Evolutionary conservation across 1,284 basidiomycete species (phyloP).

Genomic region (Tranzscheliella williamsii): DNA sequence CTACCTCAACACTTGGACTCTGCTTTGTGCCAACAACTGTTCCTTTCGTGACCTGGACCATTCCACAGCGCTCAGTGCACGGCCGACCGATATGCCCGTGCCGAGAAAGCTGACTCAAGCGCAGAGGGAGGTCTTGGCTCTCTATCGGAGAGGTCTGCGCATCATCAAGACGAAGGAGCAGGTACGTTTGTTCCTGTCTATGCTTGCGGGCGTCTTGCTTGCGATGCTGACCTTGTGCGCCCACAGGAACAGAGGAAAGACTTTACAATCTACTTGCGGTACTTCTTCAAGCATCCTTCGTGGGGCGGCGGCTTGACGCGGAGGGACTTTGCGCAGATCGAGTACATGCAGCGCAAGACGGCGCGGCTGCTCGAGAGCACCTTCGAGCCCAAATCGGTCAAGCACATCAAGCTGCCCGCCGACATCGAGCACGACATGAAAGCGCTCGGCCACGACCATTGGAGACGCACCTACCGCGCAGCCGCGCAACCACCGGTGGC

Average conservation of each 20-base stretch:
- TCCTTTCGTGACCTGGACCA: too few species aligned
- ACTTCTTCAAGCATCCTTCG: conserved; percentile 56
- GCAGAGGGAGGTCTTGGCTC: conserved; percentile 46
- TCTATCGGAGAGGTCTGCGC: conserved; percentile 50
- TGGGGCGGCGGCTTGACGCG: conserved; percentile 51
- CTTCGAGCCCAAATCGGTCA: conserved; percentile 46
- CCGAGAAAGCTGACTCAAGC: too few species aligned
- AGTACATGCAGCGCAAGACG: conserved; percentile 56
- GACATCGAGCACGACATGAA: conserved; percentile 36
- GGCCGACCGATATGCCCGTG: background rate
- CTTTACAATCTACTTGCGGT: conserved; percentile 57
- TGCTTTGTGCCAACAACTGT: too few species aligned
- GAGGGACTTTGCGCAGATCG: conserved; percentile 56
- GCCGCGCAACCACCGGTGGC: too few species aligned
- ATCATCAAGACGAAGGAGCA: conserved; percentile 51
- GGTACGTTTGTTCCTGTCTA: conserved; percentile 24
- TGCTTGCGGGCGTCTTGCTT: too few species aligned
- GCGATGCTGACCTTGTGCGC: background rate
- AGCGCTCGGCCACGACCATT: conserved; percentile 25
- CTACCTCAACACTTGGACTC: too few species aligned
- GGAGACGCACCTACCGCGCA: conserved; percentile 16
- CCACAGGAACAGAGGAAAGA: conserved; percentile 46
- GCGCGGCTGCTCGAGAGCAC: conserved; percentile 48
- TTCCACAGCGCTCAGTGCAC: background rate
- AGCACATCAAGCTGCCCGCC: conserved; percentile 45